Conservation (phyloP, 1,284 basidiomycete genomes). For the Cerioporus squamosus region DNA sequence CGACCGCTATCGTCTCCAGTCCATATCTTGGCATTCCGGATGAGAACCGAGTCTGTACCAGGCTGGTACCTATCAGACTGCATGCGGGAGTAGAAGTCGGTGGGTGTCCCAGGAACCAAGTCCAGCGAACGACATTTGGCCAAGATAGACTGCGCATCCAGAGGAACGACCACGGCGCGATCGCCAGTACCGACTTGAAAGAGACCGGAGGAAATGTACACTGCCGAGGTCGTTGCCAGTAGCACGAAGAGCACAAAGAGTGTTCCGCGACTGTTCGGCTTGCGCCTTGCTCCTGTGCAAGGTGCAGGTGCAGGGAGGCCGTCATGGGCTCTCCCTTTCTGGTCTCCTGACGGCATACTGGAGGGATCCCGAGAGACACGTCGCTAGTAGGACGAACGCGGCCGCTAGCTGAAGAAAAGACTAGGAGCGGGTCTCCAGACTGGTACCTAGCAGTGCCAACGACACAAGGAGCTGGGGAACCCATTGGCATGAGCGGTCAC, state of each 20-base stretch:
- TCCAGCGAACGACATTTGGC: slow-evolving; percentile 33
- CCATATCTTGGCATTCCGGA: slow-evolving; percentile 69
- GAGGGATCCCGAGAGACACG: no score
- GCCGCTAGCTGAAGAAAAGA: no score
- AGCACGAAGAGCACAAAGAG: neutral
- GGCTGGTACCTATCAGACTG: slow-evolving; percentile 55
- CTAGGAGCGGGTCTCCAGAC: no score
- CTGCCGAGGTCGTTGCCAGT: neutral
- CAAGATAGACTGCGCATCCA: slow-evolving; percentile 26
- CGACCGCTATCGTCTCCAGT: slow-evolving; percentile 43
- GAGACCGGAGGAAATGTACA: neutral
- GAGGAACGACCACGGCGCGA: slow-evolving; percentile 12
- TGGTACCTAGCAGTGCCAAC: no score
- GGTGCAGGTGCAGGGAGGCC: no score
- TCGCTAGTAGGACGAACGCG: no score
- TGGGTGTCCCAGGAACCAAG: slow-evolving; percentile 41
- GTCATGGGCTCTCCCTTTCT: no score
- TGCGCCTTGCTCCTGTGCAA: neutral
- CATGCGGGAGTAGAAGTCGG: slow-evolving; percentile 44
- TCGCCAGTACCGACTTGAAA: neutral
- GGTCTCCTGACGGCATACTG: no score
- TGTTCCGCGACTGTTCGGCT: neutral
- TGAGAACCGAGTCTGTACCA: slow-evolving; percentile 50
- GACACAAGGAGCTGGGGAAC: no score
- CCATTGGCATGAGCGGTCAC: no score